Evolutionary conservation across 768 basidiomycete species (phyloP).

Genomic region (Leccinum longicurvipes): DNA sequence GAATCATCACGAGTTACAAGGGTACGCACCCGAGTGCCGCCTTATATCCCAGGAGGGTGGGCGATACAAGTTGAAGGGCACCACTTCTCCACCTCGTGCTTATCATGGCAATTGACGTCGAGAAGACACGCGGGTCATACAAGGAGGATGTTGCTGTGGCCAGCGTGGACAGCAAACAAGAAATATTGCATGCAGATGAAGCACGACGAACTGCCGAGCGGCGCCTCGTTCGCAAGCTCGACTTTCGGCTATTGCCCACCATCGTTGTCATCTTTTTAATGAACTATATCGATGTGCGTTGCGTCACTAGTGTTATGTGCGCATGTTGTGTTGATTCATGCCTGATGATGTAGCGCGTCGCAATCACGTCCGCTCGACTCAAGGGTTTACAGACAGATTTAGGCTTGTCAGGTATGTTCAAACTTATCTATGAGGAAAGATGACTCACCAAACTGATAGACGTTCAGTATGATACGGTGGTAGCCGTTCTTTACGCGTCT

Average conservation of each 20-base stretch:
- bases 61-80: no score
- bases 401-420: conserved; percentile 27
- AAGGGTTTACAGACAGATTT: conserved; percentile 41
- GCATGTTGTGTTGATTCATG: background rate
- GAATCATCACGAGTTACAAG: background rate
- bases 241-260: conserved; percentile 28
- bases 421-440: background rate
- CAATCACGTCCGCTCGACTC: conserved; percentile 37
- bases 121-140: conserved; percentile 15
- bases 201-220: conserved; percentile 16
- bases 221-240: conserved; percentile 25
- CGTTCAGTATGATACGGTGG: conserved; percentile 48
- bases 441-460: conserved; percentile 29
- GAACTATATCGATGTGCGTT: conserved; percentile 27
- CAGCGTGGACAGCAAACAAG: background rate
- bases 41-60: background rate
- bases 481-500: conserved; percentile 54
- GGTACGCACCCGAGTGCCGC: background rate
- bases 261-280: conserved; percentile 23
- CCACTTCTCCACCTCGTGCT: background rate
- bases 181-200: conserved; percentile 2
- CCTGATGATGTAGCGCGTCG: conserved; percentile 31
- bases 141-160: background rate
- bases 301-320: background rate
- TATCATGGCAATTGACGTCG: conserved; percentile 13